Evolutionary conservation across 495 filamentous ascomycete species (phyloP), one percentile per base, ranked within the genome.

Genomic region (Trichocladium antarcticum): DNA sequence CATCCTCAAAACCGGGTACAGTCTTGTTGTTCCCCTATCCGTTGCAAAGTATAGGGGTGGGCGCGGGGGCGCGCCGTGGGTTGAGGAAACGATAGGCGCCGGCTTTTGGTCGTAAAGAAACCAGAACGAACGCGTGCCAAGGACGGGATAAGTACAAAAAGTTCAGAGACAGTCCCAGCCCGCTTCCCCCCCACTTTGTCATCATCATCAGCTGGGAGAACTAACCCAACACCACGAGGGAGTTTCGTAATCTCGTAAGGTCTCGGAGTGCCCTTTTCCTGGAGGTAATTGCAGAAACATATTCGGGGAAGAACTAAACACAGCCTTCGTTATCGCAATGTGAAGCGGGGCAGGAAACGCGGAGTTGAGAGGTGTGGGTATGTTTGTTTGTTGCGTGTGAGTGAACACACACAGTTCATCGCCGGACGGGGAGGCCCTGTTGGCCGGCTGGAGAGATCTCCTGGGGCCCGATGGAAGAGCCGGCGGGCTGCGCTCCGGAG

Each of bases 361-460:
- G n/a, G 14, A 37, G 15, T 1, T 14, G 15, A 37, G 19, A 10
- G 32, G 0, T 14, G 20, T n/a, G 22, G 31, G 6, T 14, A 3
- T 4, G 37, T 6, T 19, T 38, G 5, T 24, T n/a, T 21, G 1
- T 15, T 16, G 31, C 5, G 32, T 49, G 14, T 34, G 15, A 6
- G 6, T 28, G 1, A 6, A 17, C 4, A 4, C 29, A 10, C 37
- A 15, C 6, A 14, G 21, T 12, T 54, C 67, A 72, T 64, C 74
- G 73, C 9, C 31, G 31, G 31, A 32, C 31, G 12, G 31, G 31
- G 31, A 32, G 31, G 20, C 39, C 55, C 22, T 48, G 49, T 38
- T 53, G 31, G 10, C 10, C 31, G 24, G 24, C 8, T 32, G 7
- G 31, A 3, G 31, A 32, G 31, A 10, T 11, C 10, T 11, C 9